Conservation (phyloP, 306 rosid genomes). For the Castanospermum australe region DNA sequence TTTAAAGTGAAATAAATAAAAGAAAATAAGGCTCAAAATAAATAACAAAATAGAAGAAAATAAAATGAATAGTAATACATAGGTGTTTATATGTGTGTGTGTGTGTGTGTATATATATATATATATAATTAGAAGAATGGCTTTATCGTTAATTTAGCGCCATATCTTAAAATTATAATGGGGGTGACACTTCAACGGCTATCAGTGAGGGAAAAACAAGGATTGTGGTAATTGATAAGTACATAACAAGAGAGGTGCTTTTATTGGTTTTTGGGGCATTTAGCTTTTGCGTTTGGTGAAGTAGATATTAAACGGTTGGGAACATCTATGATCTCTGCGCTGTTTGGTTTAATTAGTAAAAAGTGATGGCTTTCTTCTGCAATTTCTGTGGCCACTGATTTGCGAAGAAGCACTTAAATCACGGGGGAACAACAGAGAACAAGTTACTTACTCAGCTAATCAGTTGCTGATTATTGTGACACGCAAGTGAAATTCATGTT, state of each 20-base stretch:
- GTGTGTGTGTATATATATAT: too few relatives aligned
- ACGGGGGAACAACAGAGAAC: not conserved
- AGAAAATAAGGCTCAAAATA: not conserved
- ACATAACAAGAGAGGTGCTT: not conserved
- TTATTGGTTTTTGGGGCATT: not conserved
- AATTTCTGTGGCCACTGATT: not conserved
- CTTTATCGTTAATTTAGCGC: constrained; percentile 25
- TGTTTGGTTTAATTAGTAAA: constrained; percentile 13
- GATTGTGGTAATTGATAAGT: not conserved
- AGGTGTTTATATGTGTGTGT: too few relatives aligned
- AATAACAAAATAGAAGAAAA: not conserved
- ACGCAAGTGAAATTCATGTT: constrained; percentile 9
- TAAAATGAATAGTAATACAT: not conserved
- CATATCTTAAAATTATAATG: constrained; percentile 1
- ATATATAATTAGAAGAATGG: not conserved
- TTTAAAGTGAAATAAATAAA: not conserved
- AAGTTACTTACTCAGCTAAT: not conserved
- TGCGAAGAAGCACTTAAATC: constrained; percentile 12
- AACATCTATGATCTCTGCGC: not conserved
- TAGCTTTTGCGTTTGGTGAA: constrained; percentile 23
- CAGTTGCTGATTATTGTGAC: not conserved
- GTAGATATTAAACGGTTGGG: constrained; percentile 31
- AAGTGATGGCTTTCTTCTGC: not conserved
- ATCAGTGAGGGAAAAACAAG: not conserved
- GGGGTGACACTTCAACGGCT: constrained; percentile 9